These are phyloP conservation scores for Camellia sinensis DNA, from an alignment of 148 eudicot species.

Conservation along the genomic window DNA sequence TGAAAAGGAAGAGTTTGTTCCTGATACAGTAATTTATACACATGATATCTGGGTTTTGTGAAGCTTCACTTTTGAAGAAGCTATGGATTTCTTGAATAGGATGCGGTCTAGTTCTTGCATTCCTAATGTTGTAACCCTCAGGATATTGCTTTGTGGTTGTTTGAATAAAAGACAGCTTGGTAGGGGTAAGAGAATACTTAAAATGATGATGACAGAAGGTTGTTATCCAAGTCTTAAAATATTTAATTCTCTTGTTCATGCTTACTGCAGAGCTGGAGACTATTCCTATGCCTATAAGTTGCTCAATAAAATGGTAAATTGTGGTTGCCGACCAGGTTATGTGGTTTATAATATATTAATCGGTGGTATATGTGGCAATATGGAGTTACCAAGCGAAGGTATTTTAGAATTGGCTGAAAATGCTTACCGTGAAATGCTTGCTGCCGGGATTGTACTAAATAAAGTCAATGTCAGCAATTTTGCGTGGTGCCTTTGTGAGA, in stretches of 20 bases:
- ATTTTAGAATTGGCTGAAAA: constrained; percentile 77
- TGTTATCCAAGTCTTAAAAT: constrained; percentile 78
- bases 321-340: constrained; percentile 76
- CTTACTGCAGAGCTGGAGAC: constrained; percentile 68
- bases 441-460: constrained; percentile 61
- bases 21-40: constrained; percentile 74
- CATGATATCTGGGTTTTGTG: constrained; percentile 90
- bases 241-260: constrained; percentile 74
- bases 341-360: constrained; percentile 80
- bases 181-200: constrained; percentile 76
- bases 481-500: constrained; percentile 72
- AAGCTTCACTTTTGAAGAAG: constrained; percentile 89
- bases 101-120: constrained; percentile 72
- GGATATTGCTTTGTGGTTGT: constrained; percentile 71
- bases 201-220: constrained; percentile 92
- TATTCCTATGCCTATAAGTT: constrained; percentile 77
- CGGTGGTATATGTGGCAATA: constrained; percentile 81
- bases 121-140: constrained; percentile 81
- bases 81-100: constrained; percentile 74
- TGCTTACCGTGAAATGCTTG: constrained; percentile 66
- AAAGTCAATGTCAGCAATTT: constrained; percentile 73
- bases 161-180: constrained; percentile 69
- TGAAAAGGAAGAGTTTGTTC: constrained; percentile 68
- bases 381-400: constrained; percentile 45
- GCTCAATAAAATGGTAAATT: constrained; percentile 66